Conservation (phyloP, 2,329 filamentous ascomycete genomes). For the Talaromyces piceae region DNA sequence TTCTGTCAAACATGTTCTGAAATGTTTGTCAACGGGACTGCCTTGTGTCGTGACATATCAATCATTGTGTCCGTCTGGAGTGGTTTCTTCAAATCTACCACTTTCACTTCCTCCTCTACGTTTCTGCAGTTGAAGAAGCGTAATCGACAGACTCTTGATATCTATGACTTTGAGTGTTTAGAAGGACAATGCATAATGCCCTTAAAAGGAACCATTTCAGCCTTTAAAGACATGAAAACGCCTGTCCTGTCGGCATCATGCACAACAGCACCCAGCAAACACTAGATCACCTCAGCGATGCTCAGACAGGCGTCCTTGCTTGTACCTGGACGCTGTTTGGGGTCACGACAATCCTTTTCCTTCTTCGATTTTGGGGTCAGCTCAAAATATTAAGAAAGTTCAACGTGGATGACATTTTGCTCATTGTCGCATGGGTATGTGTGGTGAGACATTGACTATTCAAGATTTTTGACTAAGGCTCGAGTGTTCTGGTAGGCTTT, state of each 20-base stretch:
- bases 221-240: background rate
- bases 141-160: background rate
- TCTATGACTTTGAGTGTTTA: background rate
- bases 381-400: slow-evolving; percentile 2
- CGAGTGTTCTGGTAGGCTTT: slow-evolving; percentile 1
- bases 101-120: background rate
- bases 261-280: background rate
- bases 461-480: background rate
- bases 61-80: background rate
- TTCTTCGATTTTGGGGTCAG: slow-evolving; percentile 9
- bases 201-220: background rate
- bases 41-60: background rate
- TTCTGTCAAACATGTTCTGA: background rate
- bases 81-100: background rate
- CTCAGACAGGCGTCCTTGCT: slow-evolving; percentile 1
- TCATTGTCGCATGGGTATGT: slow-evolving; percentile 13
- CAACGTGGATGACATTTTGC: slow-evolving; percentile 7
- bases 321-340: slow-evolving; percentile 7
- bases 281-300: background rate
- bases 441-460: background rate
- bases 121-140: background rate
- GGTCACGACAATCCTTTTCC: slow-evolving; percentile 5
- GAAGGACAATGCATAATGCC: background rate
- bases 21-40: background rate
- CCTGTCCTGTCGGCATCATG: background rate